phyloP scores from a whole-genome alignment of 2,329 filamentous ascomycete species.

The Talaromyces sp. region DNA sequence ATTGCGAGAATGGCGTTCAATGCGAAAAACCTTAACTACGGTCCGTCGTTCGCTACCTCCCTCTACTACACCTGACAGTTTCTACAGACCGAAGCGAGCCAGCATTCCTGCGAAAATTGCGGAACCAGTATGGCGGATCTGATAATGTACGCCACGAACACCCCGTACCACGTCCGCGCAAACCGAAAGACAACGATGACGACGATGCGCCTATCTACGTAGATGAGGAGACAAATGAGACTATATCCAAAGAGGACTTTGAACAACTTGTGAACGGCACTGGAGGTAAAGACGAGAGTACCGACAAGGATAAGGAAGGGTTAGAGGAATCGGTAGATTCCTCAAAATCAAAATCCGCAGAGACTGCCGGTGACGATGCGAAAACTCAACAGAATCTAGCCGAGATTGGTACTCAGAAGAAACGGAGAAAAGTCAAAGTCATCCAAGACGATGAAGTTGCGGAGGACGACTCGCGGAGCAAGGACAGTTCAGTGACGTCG shows the following conservation, averaged over 20 bases:
- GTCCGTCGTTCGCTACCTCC: slow-evolving; percentile 25
- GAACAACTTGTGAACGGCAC: slow-evolving; percentile 34
- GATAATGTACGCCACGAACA: slow-evolving; percentile 37
- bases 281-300: slow-evolving; percentile 18
- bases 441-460: slow-evolving; percentile 29
- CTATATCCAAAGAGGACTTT: slow-evolving; percentile 45
- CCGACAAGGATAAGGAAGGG: slow-evolving; percentile 13
- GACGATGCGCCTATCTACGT: slow-evolving; percentile 46
- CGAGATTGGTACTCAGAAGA: slow-evolving; percentile 41
- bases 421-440: slow-evolving; percentile 43
- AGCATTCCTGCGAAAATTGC: slow-evolving; percentile 42
- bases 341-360: slow-evolving; percentile 18
- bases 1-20: slow-evolving; percentile 38
- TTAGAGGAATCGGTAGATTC: slow-evolving; percentile 18
- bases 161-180: slow-evolving; percentile 36
- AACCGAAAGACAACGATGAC: slow-evolving; percentile 33
- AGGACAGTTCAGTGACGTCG: slow-evolving; percentile 21
- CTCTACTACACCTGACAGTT: slow-evolving; percentile 12
- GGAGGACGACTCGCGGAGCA: slow-evolving; percentile 24
- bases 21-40: slow-evolving; percentile 44
- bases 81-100: slow-evolving; percentile 42
- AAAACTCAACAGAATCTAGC: slow-evolving; percentile 36
- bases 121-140: slow-evolving; percentile 35
- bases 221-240: slow-evolving; percentile 43
- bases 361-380: slow-evolving; percentile 11